Conservation (phyloP, 2,329 filamentous ascomycete species). For the Clonostachys sp. region DNA sequence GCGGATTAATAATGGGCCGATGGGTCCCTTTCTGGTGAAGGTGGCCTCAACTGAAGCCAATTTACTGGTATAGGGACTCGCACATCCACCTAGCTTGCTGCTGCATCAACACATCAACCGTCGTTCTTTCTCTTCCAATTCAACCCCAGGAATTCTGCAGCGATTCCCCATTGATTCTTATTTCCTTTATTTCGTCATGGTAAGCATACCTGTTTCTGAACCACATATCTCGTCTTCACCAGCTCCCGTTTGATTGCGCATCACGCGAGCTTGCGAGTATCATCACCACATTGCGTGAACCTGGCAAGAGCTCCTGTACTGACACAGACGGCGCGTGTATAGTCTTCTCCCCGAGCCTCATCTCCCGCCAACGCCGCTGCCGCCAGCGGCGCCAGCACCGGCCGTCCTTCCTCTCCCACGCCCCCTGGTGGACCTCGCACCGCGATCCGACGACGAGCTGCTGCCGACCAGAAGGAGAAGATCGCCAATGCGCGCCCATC, state of each 20-base stretch:
- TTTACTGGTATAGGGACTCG: constrained; percentile 2
- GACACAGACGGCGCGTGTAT: not conserved
- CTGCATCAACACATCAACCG: constrained; percentile 7
- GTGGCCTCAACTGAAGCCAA: constrained; percentile 3
- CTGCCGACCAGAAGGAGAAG: constrained; percentile 96
- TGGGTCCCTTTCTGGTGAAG: constrained; percentile 1
- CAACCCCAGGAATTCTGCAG: constrained; percentile 23
- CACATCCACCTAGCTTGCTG: constrained; percentile 1
- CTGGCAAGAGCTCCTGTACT: too few species aligned
- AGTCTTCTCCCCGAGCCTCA: constrained; percentile 57
- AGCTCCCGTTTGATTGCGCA: too few species aligned
- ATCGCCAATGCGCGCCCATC: constrained; percentile 88
- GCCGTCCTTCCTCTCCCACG: constrained; percentile 79
- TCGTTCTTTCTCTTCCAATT: constrained; percentile 13
- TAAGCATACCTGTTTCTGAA: constrained; percentile 11
- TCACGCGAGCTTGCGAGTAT: too few species aligned
- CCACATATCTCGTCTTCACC: too few species aligned
- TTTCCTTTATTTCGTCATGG: constrained; percentile 17
- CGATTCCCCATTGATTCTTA: constrained; percentile 18
- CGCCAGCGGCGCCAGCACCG: constrained; percentile 64
- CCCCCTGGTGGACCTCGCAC: constrained; percentile 92
- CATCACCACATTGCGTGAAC: too few species aligned
- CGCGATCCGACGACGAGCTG: constrained; percentile 90
- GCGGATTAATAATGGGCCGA: too few species aligned
- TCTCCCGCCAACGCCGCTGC: constrained; percentile 55